phyloP scores from a whole-genome alignment of 768 basidiomycete species.

The Russula vinacea region DNA sequence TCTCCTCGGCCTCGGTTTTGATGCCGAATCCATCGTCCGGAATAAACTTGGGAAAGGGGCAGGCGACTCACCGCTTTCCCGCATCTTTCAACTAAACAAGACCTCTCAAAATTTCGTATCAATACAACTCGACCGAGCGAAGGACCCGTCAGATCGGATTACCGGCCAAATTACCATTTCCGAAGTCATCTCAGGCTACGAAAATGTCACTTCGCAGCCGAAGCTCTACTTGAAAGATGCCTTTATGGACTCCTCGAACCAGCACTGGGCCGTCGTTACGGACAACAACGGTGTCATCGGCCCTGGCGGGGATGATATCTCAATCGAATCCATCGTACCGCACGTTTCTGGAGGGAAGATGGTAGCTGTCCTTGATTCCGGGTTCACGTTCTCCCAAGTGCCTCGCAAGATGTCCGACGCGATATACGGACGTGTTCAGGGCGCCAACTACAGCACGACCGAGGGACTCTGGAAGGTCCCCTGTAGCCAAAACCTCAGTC shows the following conservation, averaged over 20 bases:
- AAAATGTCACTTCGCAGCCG: conserved; percentile 58
- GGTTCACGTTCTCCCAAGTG: conserved; percentile 69
- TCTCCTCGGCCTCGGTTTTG: conserved; percentile 79
- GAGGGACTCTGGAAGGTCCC: conserved; percentile 69
- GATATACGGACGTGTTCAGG: conserved; percentile 75
- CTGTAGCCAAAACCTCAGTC: conserved; percentile 66
- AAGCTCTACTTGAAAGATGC: conserved; percentile 64
- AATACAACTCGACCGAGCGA: conserved; percentile 58
- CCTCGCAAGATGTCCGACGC: conserved; percentile 72
- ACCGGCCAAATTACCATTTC: conserved; percentile 69
- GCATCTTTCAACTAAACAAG: conserved; percentile 59
- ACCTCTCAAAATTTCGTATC: conserved; percentile 63
- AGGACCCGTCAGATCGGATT: conserved; percentile 49
- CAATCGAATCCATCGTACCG: conserved; percentile 63
- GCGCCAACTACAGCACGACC: conserved; percentile 58
- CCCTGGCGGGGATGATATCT: conserved; percentile 65
- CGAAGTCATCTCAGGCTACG: conserved; percentile 59
- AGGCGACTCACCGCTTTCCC: conserved; percentile 60
- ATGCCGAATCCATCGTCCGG: conserved; percentile 61
- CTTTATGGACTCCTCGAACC: conserved; percentile 57
- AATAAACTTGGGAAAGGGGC: conserved; percentile 48
- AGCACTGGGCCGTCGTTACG: conserved; percentile 77
- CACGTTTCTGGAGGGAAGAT: conserved; percentile 60
- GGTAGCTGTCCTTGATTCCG: conserved; percentile 73
- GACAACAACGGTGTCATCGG: conserved; percentile 71